Evolutionary conservation across 371 early-diverging fungal species (phyloP).

Genomic region (Phascolomyces articulosus): DNA sequence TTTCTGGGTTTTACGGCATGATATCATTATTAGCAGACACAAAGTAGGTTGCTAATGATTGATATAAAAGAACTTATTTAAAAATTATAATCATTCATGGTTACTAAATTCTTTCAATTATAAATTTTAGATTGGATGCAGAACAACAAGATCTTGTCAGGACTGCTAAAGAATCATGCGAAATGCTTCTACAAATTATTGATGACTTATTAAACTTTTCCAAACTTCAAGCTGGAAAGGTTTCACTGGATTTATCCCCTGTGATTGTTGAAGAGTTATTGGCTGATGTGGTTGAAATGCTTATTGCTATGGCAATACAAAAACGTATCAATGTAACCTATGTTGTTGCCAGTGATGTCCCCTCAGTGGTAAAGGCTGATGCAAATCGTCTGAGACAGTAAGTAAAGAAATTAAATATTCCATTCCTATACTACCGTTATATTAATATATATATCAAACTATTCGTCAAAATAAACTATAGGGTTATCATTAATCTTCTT

Average conservation of each 20-base stretch:
- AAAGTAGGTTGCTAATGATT: slow-evolving; percentile 5
- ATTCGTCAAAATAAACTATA: slow-evolving; percentile 1
- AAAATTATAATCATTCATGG: too few species aligned
- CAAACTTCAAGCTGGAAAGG: slow-evolving; percentile 66
- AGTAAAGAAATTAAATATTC: background rate
- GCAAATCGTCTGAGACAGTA: slow-evolving; percentile 45
- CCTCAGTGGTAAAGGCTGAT: slow-evolving; percentile 49
- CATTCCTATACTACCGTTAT: background rate
- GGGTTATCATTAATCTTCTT: slow-evolving; percentile 40
- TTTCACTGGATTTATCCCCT: slow-evolving; percentile 51
- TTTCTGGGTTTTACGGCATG: slow-evolving; percentile 65
- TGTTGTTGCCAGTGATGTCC: slow-evolving; percentile 37
- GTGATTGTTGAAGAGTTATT: slow-evolving; percentile 55
- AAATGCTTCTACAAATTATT: slow-evolving; percentile 61
- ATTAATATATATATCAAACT: too few species aligned
- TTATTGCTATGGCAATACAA: slow-evolving; percentile 55
- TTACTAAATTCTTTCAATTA: too few species aligned
- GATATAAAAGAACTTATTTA: too few species aligned
- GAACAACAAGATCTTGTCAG: slow-evolving; percentile 64
- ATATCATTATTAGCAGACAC: slow-evolving; percentile 59
- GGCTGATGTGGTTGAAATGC: slow-evolving; percentile 58
- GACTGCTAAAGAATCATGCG: slow-evolving; percentile 61
- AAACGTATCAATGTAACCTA: slow-evolving; percentile 54
- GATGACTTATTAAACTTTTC: slow-evolving; percentile 70
- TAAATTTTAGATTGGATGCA: slow-evolving; percentile 32